Evolutionary conservation across 1,284 basidiomycete genomes (phyloP).

Genomic region (Coniferiporia sulphurascens): DNA sequence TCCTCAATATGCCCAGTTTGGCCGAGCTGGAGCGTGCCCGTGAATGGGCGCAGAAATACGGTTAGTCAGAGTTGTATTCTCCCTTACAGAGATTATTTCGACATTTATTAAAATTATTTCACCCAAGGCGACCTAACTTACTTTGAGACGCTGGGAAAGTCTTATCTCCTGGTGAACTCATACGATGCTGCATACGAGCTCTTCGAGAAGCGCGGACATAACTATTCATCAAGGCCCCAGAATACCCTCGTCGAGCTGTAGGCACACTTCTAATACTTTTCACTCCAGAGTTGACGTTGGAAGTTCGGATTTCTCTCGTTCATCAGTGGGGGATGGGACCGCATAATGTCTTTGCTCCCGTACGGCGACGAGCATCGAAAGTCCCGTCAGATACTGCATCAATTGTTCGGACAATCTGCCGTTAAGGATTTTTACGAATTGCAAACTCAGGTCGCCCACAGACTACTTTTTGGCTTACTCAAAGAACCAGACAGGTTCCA

Average conservation of each 20-base stretch:
- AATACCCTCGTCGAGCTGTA: conserved; percentile 11
- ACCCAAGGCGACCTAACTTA: conserved; percentile 5
- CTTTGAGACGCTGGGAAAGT: conserved; percentile 2
- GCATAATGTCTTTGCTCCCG: conserved; percentile 1
- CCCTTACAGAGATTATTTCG: not conserved
- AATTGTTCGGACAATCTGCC: conserved; percentile 6
- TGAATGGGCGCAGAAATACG: conserved; percentile 38
- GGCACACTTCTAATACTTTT: not conserved
- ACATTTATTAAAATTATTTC: not conserved
- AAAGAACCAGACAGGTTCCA: not conserved
- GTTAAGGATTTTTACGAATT: conserved; percentile 1
- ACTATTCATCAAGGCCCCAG: conserved; percentile 9
- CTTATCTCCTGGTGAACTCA: conserved; percentile 12
- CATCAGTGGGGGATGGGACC: conserved; percentile 1
- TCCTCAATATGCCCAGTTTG: conserved; percentile 37
- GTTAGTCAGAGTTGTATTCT: conserved; percentile 21
- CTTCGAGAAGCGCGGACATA: conserved; percentile 10
- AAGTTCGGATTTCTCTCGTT: not conserved
- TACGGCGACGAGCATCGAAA: conserved; percentile 5
- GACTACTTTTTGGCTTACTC: not conserved
- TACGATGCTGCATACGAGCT: conserved; percentile 13
- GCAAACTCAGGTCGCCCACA: not conserved
- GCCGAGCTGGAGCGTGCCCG: conserved; percentile 38
- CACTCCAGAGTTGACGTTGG: not conserved
- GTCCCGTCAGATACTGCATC: conserved; percentile 6